phyloP scores from a whole-genome alignment of 305 asterid species.

The Petunia hybrid region DNA sequence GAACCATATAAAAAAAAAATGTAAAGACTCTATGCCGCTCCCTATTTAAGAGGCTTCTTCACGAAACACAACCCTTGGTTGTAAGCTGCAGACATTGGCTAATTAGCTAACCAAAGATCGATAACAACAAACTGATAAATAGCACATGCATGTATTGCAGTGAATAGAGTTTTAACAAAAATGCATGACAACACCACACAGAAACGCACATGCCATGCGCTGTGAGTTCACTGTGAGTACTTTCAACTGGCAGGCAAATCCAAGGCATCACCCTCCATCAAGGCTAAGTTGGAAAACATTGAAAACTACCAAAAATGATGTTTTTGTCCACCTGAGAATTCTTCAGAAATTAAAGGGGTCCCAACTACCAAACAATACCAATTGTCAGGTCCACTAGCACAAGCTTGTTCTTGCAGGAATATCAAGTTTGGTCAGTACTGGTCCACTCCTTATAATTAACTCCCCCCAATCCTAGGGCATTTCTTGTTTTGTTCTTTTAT shows the following conservation, averaged over 20 bases:
- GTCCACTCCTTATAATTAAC: background rate
- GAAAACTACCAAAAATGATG: background rate
- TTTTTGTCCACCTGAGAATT: background rate
- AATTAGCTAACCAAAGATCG: background rate
- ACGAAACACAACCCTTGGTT: no score
- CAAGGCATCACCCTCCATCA: background rate
- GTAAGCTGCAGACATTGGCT: no score
- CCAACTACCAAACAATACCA: background rate
- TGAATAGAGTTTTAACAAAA: background rate
- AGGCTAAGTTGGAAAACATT: background rate
- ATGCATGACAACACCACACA: no score
- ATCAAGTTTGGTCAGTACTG: conserved; percentile 24
- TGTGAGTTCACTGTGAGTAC: background rate
- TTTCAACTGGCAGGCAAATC: background rate
- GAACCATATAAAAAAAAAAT: no score
- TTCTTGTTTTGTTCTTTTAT: background rate
- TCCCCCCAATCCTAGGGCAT: conserved; percentile 2
- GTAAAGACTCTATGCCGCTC: no score
- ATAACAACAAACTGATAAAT: background rate
- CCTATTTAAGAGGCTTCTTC: no score
- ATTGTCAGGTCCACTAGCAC: background rate
- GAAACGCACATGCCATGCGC: background rate
- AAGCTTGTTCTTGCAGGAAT: background rate
- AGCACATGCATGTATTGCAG: background rate
- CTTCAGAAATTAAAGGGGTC: background rate